A percentile compares a stretch with the other conserved stretches of the same genome.
phyloP scores from a whole-genome alignment of 2,329 filamentous ascomycete species.

The Didymellaceae sp. region DNA sequence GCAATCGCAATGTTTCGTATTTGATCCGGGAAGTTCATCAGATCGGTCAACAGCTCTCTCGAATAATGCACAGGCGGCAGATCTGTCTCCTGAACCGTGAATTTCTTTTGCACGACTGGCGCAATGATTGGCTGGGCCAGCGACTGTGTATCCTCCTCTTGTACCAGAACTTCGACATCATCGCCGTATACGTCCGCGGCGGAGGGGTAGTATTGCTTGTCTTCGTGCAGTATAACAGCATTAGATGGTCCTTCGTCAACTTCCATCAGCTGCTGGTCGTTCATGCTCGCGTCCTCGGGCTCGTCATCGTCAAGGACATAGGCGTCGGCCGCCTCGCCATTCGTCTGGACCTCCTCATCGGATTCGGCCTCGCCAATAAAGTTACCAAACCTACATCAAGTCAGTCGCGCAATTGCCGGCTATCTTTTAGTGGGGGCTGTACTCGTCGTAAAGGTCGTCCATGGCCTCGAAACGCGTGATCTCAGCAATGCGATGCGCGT shows the following conservation, averaged over 20 bases:
- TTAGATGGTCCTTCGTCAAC: conserved; percentile 92
- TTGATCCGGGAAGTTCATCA: conserved; percentile 96
- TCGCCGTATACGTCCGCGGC: conserved; percentile 93
- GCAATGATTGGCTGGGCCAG: conserved; percentile 92
- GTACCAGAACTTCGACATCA: conserved; percentile 93
- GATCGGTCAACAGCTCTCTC: conserved; percentile 88
- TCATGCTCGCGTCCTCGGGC: conserved; percentile 52
- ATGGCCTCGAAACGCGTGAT: conserved; percentile 57
- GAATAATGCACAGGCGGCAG: conserved; percentile 88
- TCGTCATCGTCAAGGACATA: conserved; percentile 78
- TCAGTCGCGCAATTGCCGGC: conserved; percentile 21
- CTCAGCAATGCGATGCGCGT: conserved; percentile 26
- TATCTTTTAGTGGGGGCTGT: conserved; percentile 27
- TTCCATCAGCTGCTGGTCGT: conserved; percentile 90
- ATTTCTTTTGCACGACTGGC: conserved; percentile 93
- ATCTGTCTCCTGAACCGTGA: conserved; percentile 89
- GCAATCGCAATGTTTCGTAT: conserved; percentile 91
- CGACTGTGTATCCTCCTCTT: conserved; percentile 96
- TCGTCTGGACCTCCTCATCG: conserved; percentile 82
- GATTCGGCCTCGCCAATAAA: conserved; percentile 95
- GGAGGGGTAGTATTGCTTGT: conserved; percentile 99
- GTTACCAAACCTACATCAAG: conserved; percentile 80
- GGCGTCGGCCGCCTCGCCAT: conserved; percentile 76
- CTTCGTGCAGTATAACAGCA: conserved; percentile 96
- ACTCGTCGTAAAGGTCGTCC: conserved; percentile 99